phyloP scores from a whole-genome alignment of 768 basidiomycete species.

The Guyanaporus albipodus region DNA sequence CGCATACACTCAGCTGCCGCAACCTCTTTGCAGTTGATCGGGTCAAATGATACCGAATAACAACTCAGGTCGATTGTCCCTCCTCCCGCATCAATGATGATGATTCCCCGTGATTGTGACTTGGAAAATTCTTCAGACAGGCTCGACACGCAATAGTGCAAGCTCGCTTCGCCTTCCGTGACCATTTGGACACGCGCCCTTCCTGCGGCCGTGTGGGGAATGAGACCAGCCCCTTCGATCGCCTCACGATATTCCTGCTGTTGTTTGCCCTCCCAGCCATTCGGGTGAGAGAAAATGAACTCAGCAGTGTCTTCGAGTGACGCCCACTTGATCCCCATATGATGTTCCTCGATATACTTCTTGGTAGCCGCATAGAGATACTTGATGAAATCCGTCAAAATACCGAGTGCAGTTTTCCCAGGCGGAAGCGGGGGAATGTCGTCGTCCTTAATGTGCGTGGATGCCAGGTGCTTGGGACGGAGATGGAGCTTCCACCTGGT shows the following conservation, averaged over 20 bases:
- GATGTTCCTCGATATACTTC: not conserved
- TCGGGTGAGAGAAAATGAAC: conserved; percentile 24
- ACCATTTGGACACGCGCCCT: conserved; percentile 11
- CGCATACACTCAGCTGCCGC: conserved; percentile 28
- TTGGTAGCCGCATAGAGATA: not conserved
- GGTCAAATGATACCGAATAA: conserved; percentile 11
- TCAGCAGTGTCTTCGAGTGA: conserved; percentile 6
- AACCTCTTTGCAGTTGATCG: conserved; percentile 30
- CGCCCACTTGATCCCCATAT: not conserved
- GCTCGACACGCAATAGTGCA: not conserved
- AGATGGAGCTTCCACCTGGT: conserved; percentile 1
- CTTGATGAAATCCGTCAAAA: not conserved
- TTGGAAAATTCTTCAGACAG: not conserved
- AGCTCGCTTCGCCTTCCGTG: not conserved
- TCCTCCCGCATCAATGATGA: not conserved
- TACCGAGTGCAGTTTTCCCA: not conserved
- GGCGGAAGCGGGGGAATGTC: not conserved
- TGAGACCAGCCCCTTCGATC: conserved; percentile 15
- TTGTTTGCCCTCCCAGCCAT: conserved; percentile 6
- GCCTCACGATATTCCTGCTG: conserved; percentile 18
- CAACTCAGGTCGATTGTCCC: not conserved
- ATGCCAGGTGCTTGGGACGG: not conserved
- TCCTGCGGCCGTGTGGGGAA: conserved; percentile 10
- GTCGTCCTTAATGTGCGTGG: not conserved
- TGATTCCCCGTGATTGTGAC: not conserved